Base-by-base conservation (phyloP, 2,329 filamentous ascomycete species). In the Venturia pyrina region DNA sequence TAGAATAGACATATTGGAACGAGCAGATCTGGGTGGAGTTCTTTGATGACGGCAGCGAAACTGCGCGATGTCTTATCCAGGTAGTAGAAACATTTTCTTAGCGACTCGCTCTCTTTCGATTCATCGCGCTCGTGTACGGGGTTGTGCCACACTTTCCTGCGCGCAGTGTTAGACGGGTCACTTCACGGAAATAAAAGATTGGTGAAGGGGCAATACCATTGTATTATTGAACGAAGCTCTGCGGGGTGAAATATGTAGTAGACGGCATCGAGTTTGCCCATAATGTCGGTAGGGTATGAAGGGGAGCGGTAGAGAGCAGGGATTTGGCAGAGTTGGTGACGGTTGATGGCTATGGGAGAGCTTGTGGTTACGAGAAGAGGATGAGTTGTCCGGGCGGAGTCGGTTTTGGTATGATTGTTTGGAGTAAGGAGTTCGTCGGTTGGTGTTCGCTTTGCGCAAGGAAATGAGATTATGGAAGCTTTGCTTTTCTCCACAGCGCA, bases 101-200 rank as follows among this genome's bases (percentile, higher is more conserved):
- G 83, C 19, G 88, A 88, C 65, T 83, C 80, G 37, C 87, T 82
- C 78, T 98, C 95, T 70, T 90, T 90, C 68, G 82, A 81, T 69
- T 85, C 83, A 73, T 96, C 85, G 74, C 93, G 90, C 74, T 83
- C 85, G 81, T 98, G 91, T 24, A 96, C 91, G 15, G 95, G 89
- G 69, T 96, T 91, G 80, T 98, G 95, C 92, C 93, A 98, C 71
- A 96, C 81, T 81, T 96, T 96, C 92, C 92, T 96, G 73, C 62
- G 68, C 37, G 48, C 41, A 40, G 53, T 59, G 11, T 44, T 34
- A 60, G 15, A 34, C 60, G 46, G 59, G 62, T 19, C 63, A 32
- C 43, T 43, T 56, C 40, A 46, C 48, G 41, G 34, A 24, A 11
- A 15, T n/a, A 24, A 11, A 61, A 28, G 7, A 19, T 34, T 46